Conservation (phyloP, 2,329 filamentous ascomycete genomes). For the Fusarium ramigenum region DNA sequence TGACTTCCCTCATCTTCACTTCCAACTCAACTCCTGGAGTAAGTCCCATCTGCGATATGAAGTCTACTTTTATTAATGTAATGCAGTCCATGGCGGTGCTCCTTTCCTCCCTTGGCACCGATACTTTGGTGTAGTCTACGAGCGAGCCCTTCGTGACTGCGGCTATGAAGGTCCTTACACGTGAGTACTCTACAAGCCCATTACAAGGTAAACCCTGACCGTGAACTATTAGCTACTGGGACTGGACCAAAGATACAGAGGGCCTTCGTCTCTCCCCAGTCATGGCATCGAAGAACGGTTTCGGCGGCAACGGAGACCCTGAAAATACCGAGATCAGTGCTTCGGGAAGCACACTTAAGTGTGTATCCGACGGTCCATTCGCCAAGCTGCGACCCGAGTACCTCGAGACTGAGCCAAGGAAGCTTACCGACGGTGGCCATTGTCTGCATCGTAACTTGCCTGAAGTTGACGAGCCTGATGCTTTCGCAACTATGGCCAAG, state of each 20-base stretch:
- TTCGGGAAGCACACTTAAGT: neutral
- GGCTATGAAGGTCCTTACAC: conserved; percentile 7
- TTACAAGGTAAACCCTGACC: rapidly evolving
- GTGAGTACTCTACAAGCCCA: neutral
- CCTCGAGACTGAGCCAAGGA: neutral
- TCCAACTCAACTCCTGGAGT: neutral
- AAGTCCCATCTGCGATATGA: rapidly evolving
- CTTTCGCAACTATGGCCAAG: neutral
- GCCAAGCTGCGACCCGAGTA: neutral
- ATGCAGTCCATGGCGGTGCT: neutral
- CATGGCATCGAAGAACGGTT: neutral
- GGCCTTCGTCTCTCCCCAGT: neutral
- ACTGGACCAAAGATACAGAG: neutral
- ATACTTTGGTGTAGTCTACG: neutral
- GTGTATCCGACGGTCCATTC: neutral
- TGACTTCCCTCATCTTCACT: conserved; percentile 10
- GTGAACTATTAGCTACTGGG: neutral
- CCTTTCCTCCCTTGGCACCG: conserved; percentile 19
- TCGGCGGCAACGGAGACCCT: neutral
- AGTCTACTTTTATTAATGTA: rapidly evolving
- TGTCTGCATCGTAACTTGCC: neutral
- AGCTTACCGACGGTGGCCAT: neutral
- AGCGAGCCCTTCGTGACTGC: neutral
- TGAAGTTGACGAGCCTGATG: neutral
- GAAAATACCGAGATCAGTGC: neutral